Conservation (phyloP, 2,329 filamentous ascomycete species). For the Penicillium sp. region DNA sequence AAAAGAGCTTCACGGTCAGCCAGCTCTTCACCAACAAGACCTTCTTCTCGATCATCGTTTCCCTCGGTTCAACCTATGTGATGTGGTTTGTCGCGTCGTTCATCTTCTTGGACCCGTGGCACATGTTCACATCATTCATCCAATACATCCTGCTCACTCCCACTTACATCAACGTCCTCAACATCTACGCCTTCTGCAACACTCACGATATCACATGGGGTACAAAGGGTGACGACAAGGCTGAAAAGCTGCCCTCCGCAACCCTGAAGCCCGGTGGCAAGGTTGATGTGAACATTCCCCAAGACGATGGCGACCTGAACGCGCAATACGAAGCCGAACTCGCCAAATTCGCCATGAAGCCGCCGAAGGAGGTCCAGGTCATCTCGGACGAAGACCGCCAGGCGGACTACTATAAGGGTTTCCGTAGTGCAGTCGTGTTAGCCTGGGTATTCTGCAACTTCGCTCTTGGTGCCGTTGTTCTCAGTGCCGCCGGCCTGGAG, state of each 20-base stretch:
- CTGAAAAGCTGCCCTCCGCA: conserved; percentile 84
- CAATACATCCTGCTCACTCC: conserved; percentile 95
- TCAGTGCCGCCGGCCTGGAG: conserved; percentile 82
- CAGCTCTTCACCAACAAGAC: conserved; percentile 82
- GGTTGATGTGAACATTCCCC: conserved; percentile 81
- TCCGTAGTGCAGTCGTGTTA: conserved; percentile 86
- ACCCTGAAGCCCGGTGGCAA: conserved; percentile 92
- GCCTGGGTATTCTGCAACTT: conserved; percentile 98
- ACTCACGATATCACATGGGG: conserved; percentile 98
- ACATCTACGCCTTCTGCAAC: conserved; percentile 98
- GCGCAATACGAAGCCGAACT: conserved; percentile 90
- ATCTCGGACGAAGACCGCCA: conserved; percentile 70
- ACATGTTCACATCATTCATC: conserved; percentile 92
- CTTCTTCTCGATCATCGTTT: conserved; percentile 93
- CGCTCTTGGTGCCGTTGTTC: conserved; percentile 78
- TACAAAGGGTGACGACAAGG: conserved; percentile 96
- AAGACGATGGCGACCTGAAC: conserved; percentile 92
- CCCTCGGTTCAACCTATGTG: conserved; percentile 85
- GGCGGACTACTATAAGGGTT: conserved; percentile 97
- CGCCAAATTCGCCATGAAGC: conserved; percentile 70
- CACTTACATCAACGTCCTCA: conserved; percentile 97
- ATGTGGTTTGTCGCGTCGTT: conserved; percentile 90
- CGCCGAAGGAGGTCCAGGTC: conserved; percentile 61
- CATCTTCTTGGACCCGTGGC: conserved; percentile 97
- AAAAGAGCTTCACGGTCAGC: conserved; percentile 65